Evolutionary conservation across 2,329 filamentous ascomycete genomes (phyloP), one percentile per base, ranked within the genome.

Genomic region (Trichoderma breve): DNA sequence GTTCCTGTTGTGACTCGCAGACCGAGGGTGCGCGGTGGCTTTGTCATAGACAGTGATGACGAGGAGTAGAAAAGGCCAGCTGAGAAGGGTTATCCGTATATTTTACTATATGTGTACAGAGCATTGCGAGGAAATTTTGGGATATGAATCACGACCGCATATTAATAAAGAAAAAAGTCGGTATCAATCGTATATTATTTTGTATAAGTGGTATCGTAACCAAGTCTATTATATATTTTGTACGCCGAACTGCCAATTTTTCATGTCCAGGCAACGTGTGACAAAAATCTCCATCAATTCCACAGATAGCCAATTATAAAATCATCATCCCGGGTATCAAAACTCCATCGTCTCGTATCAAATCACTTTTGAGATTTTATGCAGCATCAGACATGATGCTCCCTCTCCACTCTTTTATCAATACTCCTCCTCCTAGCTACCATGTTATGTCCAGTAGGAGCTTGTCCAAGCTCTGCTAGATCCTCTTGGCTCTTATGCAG

Each of bases 21-120:
- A 71, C 81, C 82, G 1, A 82, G 86, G 73, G 81, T 84, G 4
- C 83, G 84, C 67, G 84, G 85, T 21, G 88, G 88, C 0, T 90
- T 90, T 73, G 79, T 90, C 60, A 76, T 89, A 43, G 88, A 90
- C 75, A 89, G 88, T 73, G 89, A 88, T 77, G 88, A 90, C 62
- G 87, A 89, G 74, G 86, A 88, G 68, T 79, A 77, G 71, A 70
- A 24, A 11, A 24, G 30, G 11, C 1, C 26, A 30, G 43, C 5
- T 14, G 53, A 11, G 2, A 15, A 11, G 36, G 15, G 21, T 39
- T n/a, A 18, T 32, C 9, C 34, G 36, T 62, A 26, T 36, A 43
- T 43, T 39, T n/a, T 43, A 43, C 39, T 4, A 12, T 53, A 61
- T 61, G 2, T 67, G n/a, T 39, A 68, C 28, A 66, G 26, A n/a